Conservation (phyloP, 495 filamentous ascomycete species). For the Xylaria flabelliformis region DNA sequence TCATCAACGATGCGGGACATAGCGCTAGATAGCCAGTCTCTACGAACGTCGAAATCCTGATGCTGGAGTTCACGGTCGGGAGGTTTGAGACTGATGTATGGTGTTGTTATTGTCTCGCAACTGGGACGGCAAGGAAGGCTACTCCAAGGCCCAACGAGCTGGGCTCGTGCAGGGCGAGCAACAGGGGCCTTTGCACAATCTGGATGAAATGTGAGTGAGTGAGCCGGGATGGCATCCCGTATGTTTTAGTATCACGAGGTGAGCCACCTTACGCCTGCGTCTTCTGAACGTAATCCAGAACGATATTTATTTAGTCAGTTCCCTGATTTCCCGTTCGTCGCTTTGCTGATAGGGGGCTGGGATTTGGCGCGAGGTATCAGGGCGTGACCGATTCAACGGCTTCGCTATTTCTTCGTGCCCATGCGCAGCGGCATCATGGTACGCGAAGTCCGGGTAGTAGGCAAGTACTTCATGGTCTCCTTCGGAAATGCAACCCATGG, state of each 20-base stretch:
- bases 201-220: constrained; percentile 15
- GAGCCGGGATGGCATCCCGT: constrained; percentile 24
- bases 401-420: neutral
- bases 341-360: neutral
- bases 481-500: no score
- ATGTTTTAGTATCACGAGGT: constrained; percentile 23
- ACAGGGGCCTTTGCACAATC: constrained; percentile 27
- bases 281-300: neutral
- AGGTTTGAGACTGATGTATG: constrained; percentile 9
- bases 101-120: constrained; percentile 30
- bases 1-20: neutral
- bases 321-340: neutral
- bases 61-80: neutral
- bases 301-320: neutral
- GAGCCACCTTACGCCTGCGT: constrained; percentile 5
- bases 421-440: no score
- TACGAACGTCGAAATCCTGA: constrained; percentile 2
- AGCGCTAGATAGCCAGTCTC: neutral
- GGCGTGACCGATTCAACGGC: constrained; percentile 3
- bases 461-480: neutral
- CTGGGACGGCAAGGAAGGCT: constrained; percentile 31
- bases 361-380: neutral
- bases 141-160: constrained; percentile 26
- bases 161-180: neutral
- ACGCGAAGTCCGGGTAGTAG: neutral